Evolutionary conservation across 352 stramenopile species (phyloP).

Genomic region (Phytophthora pseudosyringae): DNA sequence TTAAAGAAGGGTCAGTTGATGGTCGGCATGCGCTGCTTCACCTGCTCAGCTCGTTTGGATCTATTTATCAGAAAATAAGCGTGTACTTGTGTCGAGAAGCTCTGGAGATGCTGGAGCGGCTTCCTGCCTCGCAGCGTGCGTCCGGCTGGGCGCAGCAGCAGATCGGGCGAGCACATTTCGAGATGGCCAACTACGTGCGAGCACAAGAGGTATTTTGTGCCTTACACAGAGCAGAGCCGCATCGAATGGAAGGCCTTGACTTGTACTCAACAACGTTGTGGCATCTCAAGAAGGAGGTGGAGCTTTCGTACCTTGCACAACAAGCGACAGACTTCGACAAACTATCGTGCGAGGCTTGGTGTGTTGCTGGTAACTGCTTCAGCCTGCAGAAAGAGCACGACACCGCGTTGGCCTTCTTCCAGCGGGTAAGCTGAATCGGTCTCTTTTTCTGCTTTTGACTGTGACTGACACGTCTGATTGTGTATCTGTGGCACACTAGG

Average conservation of each 20-base stretch:
- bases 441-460: slow-evolving; percentile 1
- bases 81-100: slow-evolving; percentile 87
- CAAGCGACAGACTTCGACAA: slow-evolving; percentile 94
- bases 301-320: slow-evolving; percentile 96
- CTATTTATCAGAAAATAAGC: slow-evolving; percentile 75
- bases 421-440: slow-evolving; percentile 64
- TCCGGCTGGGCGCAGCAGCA: slow-evolving; percentile 96
- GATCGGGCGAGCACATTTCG: slow-evolving; percentile 94
- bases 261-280: slow-evolving; percentile 96
- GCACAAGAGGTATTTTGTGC: slow-evolving; percentile 88
- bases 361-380: slow-evolving; percentile 98
- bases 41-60: slow-evolving; percentile 72
- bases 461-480: slow-evolving; percentile 4
- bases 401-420: slow-evolving; percentile 96
- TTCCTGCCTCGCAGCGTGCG: slow-evolving; percentile 85
- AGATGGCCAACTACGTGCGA: slow-evolving; percentile 95
- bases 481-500: slow-evolving; percentile 35
- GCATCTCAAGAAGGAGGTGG: slow-evolving; percentile 98
- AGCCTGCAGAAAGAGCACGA: slow-evolving; percentile 98
- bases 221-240: slow-evolving; percentile 91
- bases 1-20: slow-evolving; percentile 15
- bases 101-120: slow-evolving; percentile 85
- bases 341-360: slow-evolving; percentile 95
- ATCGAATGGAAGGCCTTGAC: slow-evolving; percentile 95
- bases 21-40: slow-evolving; percentile 51